Conservation (phyloP, 768 basidiomycete genomes). For the Boletellus sp. region DNA sequence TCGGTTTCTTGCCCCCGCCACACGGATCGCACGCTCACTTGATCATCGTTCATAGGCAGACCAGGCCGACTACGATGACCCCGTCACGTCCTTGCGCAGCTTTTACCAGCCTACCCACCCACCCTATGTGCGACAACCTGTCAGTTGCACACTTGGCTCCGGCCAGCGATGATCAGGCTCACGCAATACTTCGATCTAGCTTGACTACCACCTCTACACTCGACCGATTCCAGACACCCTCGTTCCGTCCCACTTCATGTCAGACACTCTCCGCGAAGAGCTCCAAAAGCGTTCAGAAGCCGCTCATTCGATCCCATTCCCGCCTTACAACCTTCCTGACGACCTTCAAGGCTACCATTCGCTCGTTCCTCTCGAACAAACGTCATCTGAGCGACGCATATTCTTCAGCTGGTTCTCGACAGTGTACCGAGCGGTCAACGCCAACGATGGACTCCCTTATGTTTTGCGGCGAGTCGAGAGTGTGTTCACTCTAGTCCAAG, state of each 20-base stretch:
- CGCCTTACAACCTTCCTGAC: conserved; percentile 66
- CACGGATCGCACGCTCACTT: neutral
- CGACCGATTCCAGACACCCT: conserved; percentile 57
- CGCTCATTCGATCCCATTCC: conserved; percentile 32
- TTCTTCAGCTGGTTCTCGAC: conserved; percentile 78
- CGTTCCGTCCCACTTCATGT: conserved; percentile 72
- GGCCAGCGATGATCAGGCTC: neutral
- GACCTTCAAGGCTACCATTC: conserved; percentile 91
- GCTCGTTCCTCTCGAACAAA: conserved; percentile 71
- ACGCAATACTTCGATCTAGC: conserved; percentile 38
- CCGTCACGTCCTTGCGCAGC: conserved; percentile 18
- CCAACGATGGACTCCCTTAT: conserved; percentile 74
- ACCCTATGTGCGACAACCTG: conserved; percentile 66
- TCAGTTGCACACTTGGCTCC: conserved; percentile 31
- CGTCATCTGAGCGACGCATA: conserved; percentile 59
- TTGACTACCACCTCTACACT: conserved; percentile 93
- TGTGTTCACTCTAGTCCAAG: conserved; percentile 28
- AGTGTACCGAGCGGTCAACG: conserved; percentile 78
- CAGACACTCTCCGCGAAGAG: conserved; percentile 68
- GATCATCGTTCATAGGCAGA: neutral
- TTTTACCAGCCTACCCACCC: conserved; percentile 43
- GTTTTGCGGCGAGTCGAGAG: conserved; percentile 85
- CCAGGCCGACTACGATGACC: conserved; percentile 33
- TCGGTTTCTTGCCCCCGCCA: conserved; percentile 8
- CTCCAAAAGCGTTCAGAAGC: conserved; percentile 50